These are phyloP conservation scores for Arthrobotrys conoides DNA, from an alignment of 2,329 filamentous ascomycete species.

Conservation along the genomic window DNA sequence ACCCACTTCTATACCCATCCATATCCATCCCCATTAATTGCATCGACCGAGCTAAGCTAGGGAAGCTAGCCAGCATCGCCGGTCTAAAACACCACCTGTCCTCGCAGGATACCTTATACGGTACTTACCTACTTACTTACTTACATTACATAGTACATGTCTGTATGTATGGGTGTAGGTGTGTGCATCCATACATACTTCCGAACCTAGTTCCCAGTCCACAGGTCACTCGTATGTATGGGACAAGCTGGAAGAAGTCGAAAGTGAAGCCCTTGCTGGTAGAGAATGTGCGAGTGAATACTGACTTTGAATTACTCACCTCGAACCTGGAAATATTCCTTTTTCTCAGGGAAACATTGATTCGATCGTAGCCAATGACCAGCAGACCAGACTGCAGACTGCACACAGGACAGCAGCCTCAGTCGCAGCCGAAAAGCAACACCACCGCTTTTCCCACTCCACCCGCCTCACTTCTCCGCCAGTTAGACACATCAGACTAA, in stretches of 20 bases:
- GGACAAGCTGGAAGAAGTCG: neutral
- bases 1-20: neutral
- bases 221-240: conserved; percentile 5
- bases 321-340: conserved; percentile 6
- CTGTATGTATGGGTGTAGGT: neutral
- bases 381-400: too few relatives aligned
- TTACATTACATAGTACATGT: neutral
- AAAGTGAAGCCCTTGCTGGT: conserved; percentile 10
- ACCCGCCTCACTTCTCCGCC: conserved; percentile 9
- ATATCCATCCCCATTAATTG: neutral
- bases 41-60: conserved; percentile 1
- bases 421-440: conserved; percentile 34
- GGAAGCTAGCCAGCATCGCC: conserved; percentile 1
- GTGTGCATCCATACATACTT: neutral
- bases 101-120: neutral
- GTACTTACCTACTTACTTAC: neutral
- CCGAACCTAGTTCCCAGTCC: neutral
- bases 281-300: conserved; percentile 1
- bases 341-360: conserved; percentile 14
- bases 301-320: neutral
- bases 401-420: too few relatives aligned
- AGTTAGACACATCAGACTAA: neutral
- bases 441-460: conserved; percentile 47
- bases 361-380: conserved; percentile 3
- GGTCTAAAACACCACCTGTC: conserved; percentile 31